phyloP scores from a whole-genome alignment of 805 yeast genomes.

The Kluyveromyces dobzhanskii region DNA sequence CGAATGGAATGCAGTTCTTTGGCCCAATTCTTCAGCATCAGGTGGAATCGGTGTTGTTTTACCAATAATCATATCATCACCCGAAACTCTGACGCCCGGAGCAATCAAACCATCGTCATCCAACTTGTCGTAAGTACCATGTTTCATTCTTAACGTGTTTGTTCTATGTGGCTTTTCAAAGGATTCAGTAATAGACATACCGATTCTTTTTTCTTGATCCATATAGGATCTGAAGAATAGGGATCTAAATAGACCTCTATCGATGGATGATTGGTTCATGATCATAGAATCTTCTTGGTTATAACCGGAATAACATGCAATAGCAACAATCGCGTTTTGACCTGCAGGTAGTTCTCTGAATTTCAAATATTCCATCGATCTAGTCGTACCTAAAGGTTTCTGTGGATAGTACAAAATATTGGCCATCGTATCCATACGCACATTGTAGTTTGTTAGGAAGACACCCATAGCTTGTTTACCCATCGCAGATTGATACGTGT shows the following conservation, averaged over 20 bases:
- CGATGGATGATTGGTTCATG: constrained; percentile 97
- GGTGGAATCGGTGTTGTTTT: constrained; percentile 99
- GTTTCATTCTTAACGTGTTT: constrained; percentile 90
- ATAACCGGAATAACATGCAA: constrained; percentile 96
- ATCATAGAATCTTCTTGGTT: constrained; percentile 99
- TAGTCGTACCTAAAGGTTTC: constrained; percentile 94
- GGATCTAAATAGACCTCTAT: constrained; percentile 92
- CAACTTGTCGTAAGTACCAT: constrained; percentile 95
- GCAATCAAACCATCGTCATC: constrained; percentile 98
- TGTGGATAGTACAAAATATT: constrained; percentile 95
- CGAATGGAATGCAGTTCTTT: constrained; percentile 95
- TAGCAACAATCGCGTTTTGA: constrained; percentile 97
- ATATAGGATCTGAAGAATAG: constrained; percentile 93
- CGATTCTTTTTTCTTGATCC: constrained; percentile 98
- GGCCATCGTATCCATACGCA: constrained; percentile 99
- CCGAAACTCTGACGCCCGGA: constrained; percentile 97
- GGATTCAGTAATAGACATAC: constrained; percentile 96
- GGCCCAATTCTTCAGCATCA: constrained; percentile 96
- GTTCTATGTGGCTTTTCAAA: constrained; percentile 95
- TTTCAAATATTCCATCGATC: constrained; percentile 95
- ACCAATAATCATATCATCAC: constrained; percentile 98
- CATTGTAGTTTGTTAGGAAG: constrained; percentile 85
- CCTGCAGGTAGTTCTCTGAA: constrained; percentile 99
- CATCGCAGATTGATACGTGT: constrained; percentile 99
- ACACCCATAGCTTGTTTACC: constrained; percentile 99